Conservation (phyloP, 2,329 filamentous ascomycete genomes). For the Hypoxylon sp. region DNA sequence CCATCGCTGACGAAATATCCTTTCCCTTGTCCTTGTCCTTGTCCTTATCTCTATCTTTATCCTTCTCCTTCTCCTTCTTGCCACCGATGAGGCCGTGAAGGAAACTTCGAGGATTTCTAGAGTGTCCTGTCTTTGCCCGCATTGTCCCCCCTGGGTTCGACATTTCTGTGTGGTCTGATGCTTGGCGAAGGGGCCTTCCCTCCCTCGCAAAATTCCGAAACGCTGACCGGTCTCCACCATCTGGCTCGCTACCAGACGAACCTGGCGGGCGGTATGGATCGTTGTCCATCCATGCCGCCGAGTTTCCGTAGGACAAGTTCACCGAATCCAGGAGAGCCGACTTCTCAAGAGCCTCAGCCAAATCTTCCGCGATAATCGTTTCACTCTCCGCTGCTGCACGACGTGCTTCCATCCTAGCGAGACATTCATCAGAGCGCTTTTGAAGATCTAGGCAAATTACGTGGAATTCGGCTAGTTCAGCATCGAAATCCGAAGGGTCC, state of each 20-base stretch:
- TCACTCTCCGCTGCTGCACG: constrained; percentile 59
- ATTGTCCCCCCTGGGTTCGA: constrained; percentile 55
- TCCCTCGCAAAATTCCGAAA: constrained; percentile 49
- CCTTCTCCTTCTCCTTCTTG: constrained; percentile 50
- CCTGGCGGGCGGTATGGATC: constrained; percentile 60
- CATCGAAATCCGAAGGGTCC: constrained; percentile 60
- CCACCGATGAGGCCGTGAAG: constrained; percentile 61
- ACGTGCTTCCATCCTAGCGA: constrained; percentile 64
- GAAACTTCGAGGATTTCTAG: constrained; percentile 60
- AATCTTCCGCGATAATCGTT: constrained; percentile 55
- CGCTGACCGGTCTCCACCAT: constrained; percentile 46
- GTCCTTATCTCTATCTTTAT: background rate
- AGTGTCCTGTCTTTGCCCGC: constrained; percentile 55
- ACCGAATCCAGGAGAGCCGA: constrained; percentile 58
- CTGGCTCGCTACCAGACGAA: constrained; percentile 67
- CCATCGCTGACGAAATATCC: constrained; percentile 40
- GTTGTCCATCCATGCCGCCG: constrained; percentile 55
- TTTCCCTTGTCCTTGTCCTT: constrained; percentile 44
- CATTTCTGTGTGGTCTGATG: constrained; percentile 54
- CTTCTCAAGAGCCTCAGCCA: constrained; percentile 66
- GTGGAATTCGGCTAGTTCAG: constrained; percentile 69
- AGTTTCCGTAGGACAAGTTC: constrained; percentile 57
- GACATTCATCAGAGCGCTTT: constrained; percentile 66
- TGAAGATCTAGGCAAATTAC: constrained; percentile 66
- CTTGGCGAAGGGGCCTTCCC: constrained; percentile 49